A percentile compares a stretch with the other conserved stretches of the same genome.
These are phyloP conservation scores for Cutaneotrichosporon arboriforme DNA, from an alignment of 1,284 basidiomycete species.

Conservation along the genomic window DNA sequence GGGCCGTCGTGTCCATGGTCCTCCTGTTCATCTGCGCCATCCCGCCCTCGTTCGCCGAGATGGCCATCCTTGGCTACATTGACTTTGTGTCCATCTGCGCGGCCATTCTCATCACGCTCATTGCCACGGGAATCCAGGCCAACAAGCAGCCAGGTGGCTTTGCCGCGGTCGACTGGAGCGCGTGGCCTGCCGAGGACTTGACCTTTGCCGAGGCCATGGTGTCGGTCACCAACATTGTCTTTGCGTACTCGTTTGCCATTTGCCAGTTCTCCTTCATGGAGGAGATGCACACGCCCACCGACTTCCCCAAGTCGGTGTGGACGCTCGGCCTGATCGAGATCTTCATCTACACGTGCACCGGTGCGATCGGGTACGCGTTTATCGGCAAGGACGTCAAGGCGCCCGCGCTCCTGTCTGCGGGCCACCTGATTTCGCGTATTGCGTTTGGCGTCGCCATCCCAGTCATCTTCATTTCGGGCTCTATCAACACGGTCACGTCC, in stretches of 20 bases:
- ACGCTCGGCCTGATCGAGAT: slow-evolving; percentile 33
- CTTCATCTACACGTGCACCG: slow-evolving; percentile 30
- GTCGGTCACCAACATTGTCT: slow-evolving; percentile 32
- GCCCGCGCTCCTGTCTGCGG: slow-evolving; percentile 16
- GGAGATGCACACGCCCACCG: slow-evolving; percentile 17
- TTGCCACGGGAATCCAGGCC: slow-evolving; percentile 30
- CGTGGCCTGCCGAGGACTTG: slow-evolving; percentile 27
- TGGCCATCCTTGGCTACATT: slow-evolving; percentile 37
- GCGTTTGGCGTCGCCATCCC: slow-evolving; percentile 18
- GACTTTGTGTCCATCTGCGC: slow-evolving; percentile 33
- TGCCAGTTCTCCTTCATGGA: slow-evolving; percentile 20
- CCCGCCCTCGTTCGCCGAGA: slow-evolving; percentile 20
- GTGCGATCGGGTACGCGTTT: slow-evolving; percentile 22
- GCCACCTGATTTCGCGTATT: slow-evolving; percentile 10
- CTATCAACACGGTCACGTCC: slow-evolving; percentile 15
- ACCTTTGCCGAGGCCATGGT: slow-evolving; percentile 31
- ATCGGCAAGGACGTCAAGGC: slow-evolving; percentile 13
- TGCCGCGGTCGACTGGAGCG: slow-evolving; percentile 28
- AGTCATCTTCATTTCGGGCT: slow-evolving; percentile 21
- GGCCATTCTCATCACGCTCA: slow-evolving; percentile 33
- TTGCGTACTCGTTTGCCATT: slow-evolving; percentile 29
- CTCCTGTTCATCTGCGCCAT: slow-evolving; percentile 15
- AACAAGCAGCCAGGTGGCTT: slow-evolving; percentile 10
- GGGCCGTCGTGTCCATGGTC: slow-evolving; percentile 14
- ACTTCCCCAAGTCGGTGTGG: slow-evolving; percentile 29